Base-by-base conservation (phyloP, 2,329 filamentous ascomycete species). In the Truncatella angustata region DNA sequence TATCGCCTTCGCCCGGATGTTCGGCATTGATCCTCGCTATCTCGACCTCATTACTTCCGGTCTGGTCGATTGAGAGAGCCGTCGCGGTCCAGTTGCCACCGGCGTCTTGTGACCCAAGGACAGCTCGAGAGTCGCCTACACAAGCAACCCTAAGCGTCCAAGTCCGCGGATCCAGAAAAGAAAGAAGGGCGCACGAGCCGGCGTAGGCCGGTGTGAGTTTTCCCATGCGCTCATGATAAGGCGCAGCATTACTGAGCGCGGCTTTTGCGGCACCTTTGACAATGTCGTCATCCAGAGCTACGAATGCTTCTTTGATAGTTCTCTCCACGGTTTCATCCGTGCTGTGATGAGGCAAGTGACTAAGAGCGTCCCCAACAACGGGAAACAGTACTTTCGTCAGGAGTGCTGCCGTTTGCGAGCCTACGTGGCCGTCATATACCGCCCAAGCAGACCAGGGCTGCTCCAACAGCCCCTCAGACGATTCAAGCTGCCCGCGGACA, bases 111-210 rank as follows among this genome's bases (percentile, higher is more conserved):
- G 63, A 63, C 1, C 84, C 86, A 0, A 88, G 73, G 0, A 88
- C 83, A 11, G 85, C 85, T 32, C 85, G 77, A 0, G 82, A 88
- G 67, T 90, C 86, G 0, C 87, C 87, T 0, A 81, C 80, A 55
- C 83, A 85, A 0, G 86, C 86, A 2, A 87, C 83, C 21, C 81
- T 79, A 0, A 90, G 67, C 0, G 71, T 79, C 4, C 73, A 72
- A 1, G 72, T 71, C 1, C 59, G 53, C 0, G 82, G 75, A 55
- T 90, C 84, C 60, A 82, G 87, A 2, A 87, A 67, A 0, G 84
- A 75, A 2, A 89, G 70, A 1, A 63, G 59, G 3, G 62, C 64
- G 37, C 65, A 67, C 3, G 65, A 58, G 2, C 66, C 65, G 2
- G 65, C 61, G 56, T 66, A 65, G 0, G 61, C 63, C 5, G 59